Evolutionary conservation across 305 asterid species (phyloP), one percentile per base, ranked within the genome.

Genomic region (Salvia sclarea): DNA sequence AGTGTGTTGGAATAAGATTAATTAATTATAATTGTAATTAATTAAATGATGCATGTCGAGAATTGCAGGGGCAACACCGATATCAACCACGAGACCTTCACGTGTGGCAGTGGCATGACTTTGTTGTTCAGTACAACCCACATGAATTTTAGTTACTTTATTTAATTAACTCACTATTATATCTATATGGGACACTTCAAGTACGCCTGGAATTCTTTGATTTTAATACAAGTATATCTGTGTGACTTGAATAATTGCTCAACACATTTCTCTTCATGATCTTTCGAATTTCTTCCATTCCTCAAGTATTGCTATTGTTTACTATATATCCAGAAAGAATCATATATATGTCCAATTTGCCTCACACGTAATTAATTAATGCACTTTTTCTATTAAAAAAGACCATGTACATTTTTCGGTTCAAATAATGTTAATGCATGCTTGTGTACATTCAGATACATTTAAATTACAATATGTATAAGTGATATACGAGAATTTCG

Each of bases 31-130:
- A 10, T 9, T 38, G 11, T 49, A n/a, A 38, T 74, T 57, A 73
- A 69, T 61, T 60, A 41, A 52, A 58, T 10, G 62, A 74, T 83
- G 87, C 80, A 74, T 83, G 87, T 81, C 81, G 80, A 76, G 80
- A 63, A 76, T 65, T 44, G 69, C 22, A 75, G 73, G 68, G 65
- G 77, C 88, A 83, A 24, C 33, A 67, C 20, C 37, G 53, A 28
- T 62, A 61, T 44, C 47, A 74, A 33, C 71, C 88, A 83, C 74
- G 88, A 62, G 82, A 79, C 48, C 45, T 75, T 83, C 92, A 82
- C 92, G 87, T 84, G 92, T 41, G 76, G 66, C 78, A 79, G 92
- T 41, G 76, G 66, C 78, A 79, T 56, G 43, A 53, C 71, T 67
- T 64, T 70, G 49, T 64, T 71, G 81, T 55, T 71, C 62, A 25